Conservation (phyloP, 2,329 filamentous ascomycete genomes). For the Cladophialophora bantiana region DNA sequence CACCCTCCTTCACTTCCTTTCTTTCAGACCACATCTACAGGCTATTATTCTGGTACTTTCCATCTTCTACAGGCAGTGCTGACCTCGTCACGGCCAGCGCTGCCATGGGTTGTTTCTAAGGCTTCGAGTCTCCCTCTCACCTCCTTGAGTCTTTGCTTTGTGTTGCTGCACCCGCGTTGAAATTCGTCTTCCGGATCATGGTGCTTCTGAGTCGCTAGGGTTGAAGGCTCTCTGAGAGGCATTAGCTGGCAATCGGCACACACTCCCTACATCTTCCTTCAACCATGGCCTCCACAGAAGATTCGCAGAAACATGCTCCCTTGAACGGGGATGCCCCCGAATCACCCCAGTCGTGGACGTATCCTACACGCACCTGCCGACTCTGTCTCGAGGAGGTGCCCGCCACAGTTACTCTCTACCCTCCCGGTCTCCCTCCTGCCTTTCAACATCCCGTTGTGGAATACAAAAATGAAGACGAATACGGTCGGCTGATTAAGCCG, state of each 20-base stretch:
- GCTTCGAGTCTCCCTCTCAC: not conserved
- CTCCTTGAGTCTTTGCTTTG: not conserved
- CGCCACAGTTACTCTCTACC: conserved; percentile 65
- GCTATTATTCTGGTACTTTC: not conserved
- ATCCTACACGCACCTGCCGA: conserved; percentile 78
- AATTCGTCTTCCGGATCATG: not conserved
- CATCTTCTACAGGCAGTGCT: not conserved
- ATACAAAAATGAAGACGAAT: conserved; percentile 75
- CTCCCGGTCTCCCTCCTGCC: conserved; percentile 62
- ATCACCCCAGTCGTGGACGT: conserved; percentile 48
- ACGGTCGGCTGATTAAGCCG: conserved; percentile 82
- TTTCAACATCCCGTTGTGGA: conserved; percentile 65
- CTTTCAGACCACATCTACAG: not conserved
- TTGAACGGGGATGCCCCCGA: conserved; percentile 7
- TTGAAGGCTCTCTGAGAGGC: not conserved
- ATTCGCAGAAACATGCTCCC: not conserved
- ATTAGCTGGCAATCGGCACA: not conserved
- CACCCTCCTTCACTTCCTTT: not conserved
- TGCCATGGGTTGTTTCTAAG: not conserved
- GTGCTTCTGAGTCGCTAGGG: not conserved
- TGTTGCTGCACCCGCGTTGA: not conserved
- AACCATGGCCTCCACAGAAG: conserved; percentile 24
- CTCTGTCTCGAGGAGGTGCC: conserved; percentile 82
- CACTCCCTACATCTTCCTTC: not conserved
- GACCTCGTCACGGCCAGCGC: not conserved